phyloP scores from a whole-genome alignment of 2,329 filamentous ascomycete species.

The Alternaria ethzedia region DNA sequence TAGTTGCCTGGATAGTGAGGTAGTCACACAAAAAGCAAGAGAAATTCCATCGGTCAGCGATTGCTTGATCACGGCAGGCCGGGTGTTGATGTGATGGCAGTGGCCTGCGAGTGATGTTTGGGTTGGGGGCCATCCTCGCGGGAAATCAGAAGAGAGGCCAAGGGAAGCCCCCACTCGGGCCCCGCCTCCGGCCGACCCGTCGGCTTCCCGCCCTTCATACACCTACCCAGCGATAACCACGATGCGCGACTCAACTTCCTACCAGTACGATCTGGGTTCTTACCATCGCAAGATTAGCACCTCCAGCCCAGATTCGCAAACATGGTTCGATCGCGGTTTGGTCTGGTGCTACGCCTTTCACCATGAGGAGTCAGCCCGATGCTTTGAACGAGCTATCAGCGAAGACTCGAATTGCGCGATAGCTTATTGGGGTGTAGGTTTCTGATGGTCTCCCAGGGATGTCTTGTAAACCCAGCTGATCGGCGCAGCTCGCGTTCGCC shows the following conservation, averaged over 20 bases:
- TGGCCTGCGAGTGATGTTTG: neutral
- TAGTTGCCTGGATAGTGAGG: neutral
- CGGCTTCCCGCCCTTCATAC: neutral
- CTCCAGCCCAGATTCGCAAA: slow-evolving; percentile 58
- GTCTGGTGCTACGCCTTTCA: slow-evolving; percentile 79
- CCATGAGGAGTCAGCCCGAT: slow-evolving; percentile 71
- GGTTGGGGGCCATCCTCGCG: neutral
- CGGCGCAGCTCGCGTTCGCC: slow-evolving; percentile 63
- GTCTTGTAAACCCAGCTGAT: slow-evolving; percentile 42
- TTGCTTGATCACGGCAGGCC: neutral
- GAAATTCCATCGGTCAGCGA: neutral
- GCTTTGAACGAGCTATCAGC: slow-evolving; percentile 66
- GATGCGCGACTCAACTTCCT: slow-evolving; percentile 13
- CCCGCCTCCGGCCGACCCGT: neutral
- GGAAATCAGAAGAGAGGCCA: neutral
- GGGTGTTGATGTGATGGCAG: neutral
- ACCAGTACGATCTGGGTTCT: slow-evolving; percentile 64
- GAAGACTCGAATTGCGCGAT: slow-evolving; percentile 64
- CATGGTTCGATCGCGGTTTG: slow-evolving; percentile 76
- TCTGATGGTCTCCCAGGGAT: neutral
- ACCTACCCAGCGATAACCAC: neutral
- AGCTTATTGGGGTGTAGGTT: slow-evolving; percentile 67
- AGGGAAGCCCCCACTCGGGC: neutral
- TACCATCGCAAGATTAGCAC: slow-evolving; percentile 65
- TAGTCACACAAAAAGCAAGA: neutral